A percentile compares a stretch with the other conserved stretches of the same genome.
phyloP scores from a whole-genome alignment of 2,329 filamentous ascomycete species.

The Pyrenophora graminea region DNA sequence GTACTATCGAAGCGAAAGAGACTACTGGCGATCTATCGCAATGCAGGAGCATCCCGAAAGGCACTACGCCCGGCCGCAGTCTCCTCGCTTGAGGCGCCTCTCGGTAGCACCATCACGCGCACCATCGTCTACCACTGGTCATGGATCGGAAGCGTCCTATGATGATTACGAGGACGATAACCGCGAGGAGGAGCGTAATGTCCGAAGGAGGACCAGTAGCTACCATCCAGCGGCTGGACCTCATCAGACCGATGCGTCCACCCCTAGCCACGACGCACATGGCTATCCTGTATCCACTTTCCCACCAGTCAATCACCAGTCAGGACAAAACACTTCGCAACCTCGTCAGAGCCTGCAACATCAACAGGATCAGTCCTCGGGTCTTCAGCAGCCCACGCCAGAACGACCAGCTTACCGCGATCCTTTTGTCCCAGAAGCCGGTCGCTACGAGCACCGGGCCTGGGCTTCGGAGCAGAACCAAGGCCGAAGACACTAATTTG shows the following conservation, averaged over 20 bases:
- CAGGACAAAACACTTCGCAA: conserved; percentile 9
- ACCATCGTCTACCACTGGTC: conserved; percentile 35
- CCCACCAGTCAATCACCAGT: conserved; percentile 24
- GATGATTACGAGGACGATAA: conserved; percentile 39
- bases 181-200: conserved; percentile 41
- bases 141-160: conserved; percentile 39
- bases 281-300: conserved; percentile 26
- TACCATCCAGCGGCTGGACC: conserved; percentile 40
- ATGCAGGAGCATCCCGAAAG: conserved; percentile 58
- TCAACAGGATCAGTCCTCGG: conserved; percentile 13
- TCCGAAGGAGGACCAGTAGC: conserved; percentile 43
- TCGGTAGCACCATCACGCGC: conserved; percentile 37
- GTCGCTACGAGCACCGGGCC: conserved; percentile 32
- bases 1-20: conserved; percentile 73
- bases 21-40: conserved; percentile 65
- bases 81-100: conserved; percentile 46
- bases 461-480: conserved; percentile 24
- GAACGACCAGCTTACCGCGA: conserved; percentile 22
- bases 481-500: conserved; percentile 11
- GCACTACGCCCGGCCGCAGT: conserved; percentile 51
- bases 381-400: conserved; percentile 10
- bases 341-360: conserved; percentile 17
- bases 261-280: conserved; percentile 23
- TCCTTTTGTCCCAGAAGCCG: conserved; percentile 17
- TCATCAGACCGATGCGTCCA: conserved; percentile 26